These are phyloP conservation scores for Fusarium metavorans DNA, from an alignment of 2,329 filamentous ascomycete species.

Conservation along the genomic window DNA sequence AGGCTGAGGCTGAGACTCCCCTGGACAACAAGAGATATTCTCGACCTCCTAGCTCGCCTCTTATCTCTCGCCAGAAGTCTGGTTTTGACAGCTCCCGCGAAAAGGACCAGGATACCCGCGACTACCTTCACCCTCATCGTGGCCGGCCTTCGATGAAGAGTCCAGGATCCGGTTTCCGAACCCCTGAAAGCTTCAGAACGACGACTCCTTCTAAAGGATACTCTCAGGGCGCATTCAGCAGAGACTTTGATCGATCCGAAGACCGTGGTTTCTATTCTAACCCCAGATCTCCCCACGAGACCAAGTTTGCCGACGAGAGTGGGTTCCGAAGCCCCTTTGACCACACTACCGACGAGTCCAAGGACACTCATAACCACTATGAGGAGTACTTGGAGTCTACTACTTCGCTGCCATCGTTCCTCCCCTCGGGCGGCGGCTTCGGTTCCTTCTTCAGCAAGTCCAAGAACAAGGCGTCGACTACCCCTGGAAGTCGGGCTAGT, in stretches of 20 bases:
- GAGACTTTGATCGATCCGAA: conserved; percentile 21
- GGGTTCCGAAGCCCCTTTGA: conserved; percentile 3
- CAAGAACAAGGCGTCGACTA: conserved; percentile 13
- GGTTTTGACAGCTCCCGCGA: neutral
- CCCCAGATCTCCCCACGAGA: neutral
- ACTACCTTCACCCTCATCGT: conserved; percentile 23
- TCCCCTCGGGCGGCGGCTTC: conserved; percentile 31
- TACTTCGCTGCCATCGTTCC: conserved; percentile 30
- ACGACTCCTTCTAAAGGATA: conserved; percentile 29
- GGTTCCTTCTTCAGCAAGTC: conserved; percentile 40
- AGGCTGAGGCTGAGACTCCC: conserved; percentile 22
- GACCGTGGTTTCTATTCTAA: conserved; percentile 25
- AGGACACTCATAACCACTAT: neutral
- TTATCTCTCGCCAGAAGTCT: conserved; percentile 22
- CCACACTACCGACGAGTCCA: neutral
- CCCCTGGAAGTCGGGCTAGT: conserved; percentile 3
- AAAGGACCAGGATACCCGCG: neutral
- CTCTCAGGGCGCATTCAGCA: conserved; percentile 41
- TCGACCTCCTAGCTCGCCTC: conserved; percentile 24
- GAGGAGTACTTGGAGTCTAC: conserved; percentile 19
- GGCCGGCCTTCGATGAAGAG: conserved; percentile 1
- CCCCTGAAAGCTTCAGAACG: conserved; percentile 19
- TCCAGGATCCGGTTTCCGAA: conserved; percentile 5
- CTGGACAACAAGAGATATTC: neutral
- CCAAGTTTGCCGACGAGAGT: neutral